These are phyloP conservation scores for Penicillium sp. DNA, from an alignment of 2,329 filamentous ascomycete species.

Conservation along the genomic window DNA sequence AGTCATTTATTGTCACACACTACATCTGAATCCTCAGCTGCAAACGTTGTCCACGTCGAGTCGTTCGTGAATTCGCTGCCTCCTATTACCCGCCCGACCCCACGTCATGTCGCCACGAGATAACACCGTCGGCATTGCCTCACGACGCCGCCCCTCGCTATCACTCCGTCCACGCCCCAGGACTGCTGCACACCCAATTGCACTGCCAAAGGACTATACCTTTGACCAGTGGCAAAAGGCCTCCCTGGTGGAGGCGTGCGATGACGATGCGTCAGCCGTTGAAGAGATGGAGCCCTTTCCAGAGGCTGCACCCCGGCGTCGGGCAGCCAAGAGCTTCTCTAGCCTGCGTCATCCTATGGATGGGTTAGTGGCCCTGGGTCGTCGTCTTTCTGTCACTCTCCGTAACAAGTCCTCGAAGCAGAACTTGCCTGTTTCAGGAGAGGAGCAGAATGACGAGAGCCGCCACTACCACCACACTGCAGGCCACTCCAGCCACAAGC, in stretches of 20 bases:
- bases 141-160: conserved; percentile 42
- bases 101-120: conserved; percentile 37
- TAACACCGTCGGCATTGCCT: conserved; percentile 23
- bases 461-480: conserved; percentile 18
- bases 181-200: conserved; percentile 34
- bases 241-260: conserved; percentile 24
- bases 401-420: conserved; percentile 41
- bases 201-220: conserved; percentile 22
- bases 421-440: conserved; percentile 15
- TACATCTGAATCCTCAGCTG: neutral
- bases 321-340: conserved; percentile 45
- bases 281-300: conserved; percentile 38
- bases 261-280: conserved; percentile 28
- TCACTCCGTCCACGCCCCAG: conserved; percentile 40
- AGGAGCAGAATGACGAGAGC: conserved; percentile 19
- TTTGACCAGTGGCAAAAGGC: conserved; percentile 28
- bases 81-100: conserved; percentile 4
- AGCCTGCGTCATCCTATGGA: conserved; percentile 44
- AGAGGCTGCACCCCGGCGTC: conserved; percentile 34
- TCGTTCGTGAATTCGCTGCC: conserved; percentile 11
- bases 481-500: conserved; percentile 19
- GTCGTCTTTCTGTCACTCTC: conserved; percentile 43
- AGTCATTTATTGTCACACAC: conserved; percentile 9
- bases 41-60: conserved; percentile 1
- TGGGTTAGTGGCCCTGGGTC: conserved; percentile 43